Base-by-base conservation (phyloP, 768 basidiomycete species). In the Dentipellis fragilis region DNA sequence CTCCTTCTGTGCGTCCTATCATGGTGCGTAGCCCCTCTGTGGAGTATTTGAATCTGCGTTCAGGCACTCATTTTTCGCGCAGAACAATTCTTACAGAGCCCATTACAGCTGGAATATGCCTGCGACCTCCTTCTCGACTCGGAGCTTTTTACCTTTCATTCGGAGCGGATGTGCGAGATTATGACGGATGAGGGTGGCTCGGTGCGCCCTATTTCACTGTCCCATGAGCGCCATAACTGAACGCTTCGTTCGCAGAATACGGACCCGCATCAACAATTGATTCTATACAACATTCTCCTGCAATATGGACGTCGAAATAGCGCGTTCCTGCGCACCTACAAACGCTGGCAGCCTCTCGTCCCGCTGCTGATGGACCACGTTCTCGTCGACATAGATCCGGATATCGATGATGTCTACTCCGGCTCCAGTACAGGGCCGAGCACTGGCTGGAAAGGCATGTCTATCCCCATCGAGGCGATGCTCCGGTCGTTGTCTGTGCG, bases 61-160 rank as follows among this genome's bases (percentile, higher is more conserved):
- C 29, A 3, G 21, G n/a, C n/a, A 36, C 42, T 10, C 37, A 49
- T 7, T 51, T 22, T 17, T 8, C 22, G 45, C 45, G 17, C 61
- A 87, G 95, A 96, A 64, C 80, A 85, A 64, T 97, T 90, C 69
- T 76, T 98, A 40, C 85, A 90, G 58, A 85, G 81, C 54, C 86
- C 87, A 3, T 68, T 87, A 22, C 92, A 95, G 63, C 76, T 97
- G 48, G 82, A 92, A 58, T 86, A 93, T 66, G 92, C 92, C 10
- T 87, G 87, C 62, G 73, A 78, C 40, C 69, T 87, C 34, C 72
- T 98, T 11, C 73, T 94, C 42, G 80, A 83, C 54, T 93, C 90
- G 0, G 93, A 94, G 64, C 77, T 98, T 40, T 96, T 97, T 63
- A 69, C 79, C 2, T 94, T 89, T 64, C 93, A 97, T 68, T 93